Percentiles rank a stretch among this genome's conserved stretches.
Evolutionary conservation across 306 rosid genomes (phyloP).

Genomic region (Rosa persica): DNA sequence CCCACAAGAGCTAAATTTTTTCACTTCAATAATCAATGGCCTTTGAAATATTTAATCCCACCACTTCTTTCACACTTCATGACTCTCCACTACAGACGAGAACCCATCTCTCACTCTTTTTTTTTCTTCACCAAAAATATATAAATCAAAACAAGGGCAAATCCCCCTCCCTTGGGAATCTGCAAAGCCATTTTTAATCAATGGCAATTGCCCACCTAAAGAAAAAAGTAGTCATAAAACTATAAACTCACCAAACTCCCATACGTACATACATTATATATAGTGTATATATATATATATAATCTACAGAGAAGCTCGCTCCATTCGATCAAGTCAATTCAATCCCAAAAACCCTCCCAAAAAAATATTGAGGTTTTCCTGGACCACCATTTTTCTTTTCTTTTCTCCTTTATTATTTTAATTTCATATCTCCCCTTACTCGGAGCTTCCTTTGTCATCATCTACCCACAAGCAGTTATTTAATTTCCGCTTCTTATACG

Average conservation of each 20-base stretch:
- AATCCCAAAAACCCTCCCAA: conserved; percentile 54
- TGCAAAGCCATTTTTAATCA: conserved; percentile 57
- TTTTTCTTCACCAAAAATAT: conserved; percentile 16
- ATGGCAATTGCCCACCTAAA: conserved; percentile 58
- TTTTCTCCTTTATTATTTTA: conserved; percentile 15
- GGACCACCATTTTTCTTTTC: conserved; percentile 43
- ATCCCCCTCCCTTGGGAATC: conserved; percentile 77
- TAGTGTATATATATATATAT: conserved; percentile 24
- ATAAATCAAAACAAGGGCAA: conserved; percentile 28
- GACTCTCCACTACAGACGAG: conserved; percentile 41
- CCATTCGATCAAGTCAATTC: conserved; percentile 47
- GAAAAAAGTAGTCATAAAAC: conserved; percentile 32
- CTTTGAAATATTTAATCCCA: conserved; percentile 48
- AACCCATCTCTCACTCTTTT: conserved; percentile 21
- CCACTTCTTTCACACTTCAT: conserved; percentile 52
- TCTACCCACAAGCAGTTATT: conserved; percentile 65
- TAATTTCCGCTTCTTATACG: conserved; percentile 79
- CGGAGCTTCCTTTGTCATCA: conserved; percentile 72
- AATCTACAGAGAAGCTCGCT: conserved; percentile 47
- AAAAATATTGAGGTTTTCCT: conserved; percentile 62
- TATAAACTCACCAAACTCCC: conserved; percentile 56
- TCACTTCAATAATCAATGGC: conserved; percentile 45
- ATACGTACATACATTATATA: conserved; percentile 32
- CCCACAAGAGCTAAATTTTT: conserved; percentile 48
- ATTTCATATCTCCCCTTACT: conserved; percentile 29